Base-by-base conservation (phyloP, 1,284 basidiomycete genomes). In the Ceratobasidium sp. region DNA sequence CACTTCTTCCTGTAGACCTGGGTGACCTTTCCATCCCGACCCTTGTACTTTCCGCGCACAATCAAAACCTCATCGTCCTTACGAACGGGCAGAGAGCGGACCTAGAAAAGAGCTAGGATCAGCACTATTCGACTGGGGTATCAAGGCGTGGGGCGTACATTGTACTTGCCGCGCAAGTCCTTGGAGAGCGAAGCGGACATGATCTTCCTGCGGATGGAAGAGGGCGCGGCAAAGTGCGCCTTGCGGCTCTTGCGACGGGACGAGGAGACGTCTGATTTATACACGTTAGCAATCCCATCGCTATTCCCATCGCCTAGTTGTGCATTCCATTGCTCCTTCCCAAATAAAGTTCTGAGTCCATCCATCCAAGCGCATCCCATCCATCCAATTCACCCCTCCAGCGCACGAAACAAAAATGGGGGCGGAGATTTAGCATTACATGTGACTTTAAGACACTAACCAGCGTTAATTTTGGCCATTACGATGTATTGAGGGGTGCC, bases 1-100 rank as follows among this genome's bases (percentile, higher is more conserved):
- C 94, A 98, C 83, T 98, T 98, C 91, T 98, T 98, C 80, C 96
- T 92, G 89, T 98, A 98, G 73, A 98, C 96, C 82, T 95, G 93
- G 73, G 91, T 93, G 75, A 96, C 88, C 84, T 97, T 96, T 79
- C 97, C 97, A 86, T 99, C 97, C 80, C 95, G 89, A 73, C 96
- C 95, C 86, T 96, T 96, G 89, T 96, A 94, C 81, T 96, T 94
- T 72, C 94, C 94, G 75, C 94, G 86, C 75, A 98, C 94, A 77
- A 99, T 96, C 78, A 93, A 85, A 73, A 99, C 97, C 84, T 98
- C 96, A 81, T 98, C 97, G 77, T 98, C 96, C 83, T 98, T 98
- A 80, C 96, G 93, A 78, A 99, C 88, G 72, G 97, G 96, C 75
- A 99, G 83, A 72, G 96, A 94, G 76, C 96, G 94, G 75, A 88